Conservation (phyloP, 2,329 filamentous ascomycete species). For the Beauveria pseudobassiana region DNA sequence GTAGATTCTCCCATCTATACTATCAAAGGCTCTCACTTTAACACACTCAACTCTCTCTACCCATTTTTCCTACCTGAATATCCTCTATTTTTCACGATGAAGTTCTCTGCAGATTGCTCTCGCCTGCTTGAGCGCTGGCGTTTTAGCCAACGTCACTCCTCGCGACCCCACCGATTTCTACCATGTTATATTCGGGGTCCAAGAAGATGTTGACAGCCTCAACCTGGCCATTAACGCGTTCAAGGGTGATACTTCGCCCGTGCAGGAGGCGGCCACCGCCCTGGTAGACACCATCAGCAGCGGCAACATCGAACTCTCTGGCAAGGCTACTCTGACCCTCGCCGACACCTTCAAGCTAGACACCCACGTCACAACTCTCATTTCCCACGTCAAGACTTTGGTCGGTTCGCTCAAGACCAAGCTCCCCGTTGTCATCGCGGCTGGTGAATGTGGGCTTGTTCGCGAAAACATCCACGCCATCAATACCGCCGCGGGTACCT, state of each 20-base stretch:
- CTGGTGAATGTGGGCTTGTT: not conserved
- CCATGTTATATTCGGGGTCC: constrained; percentile 14
- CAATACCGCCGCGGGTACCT: not conserved
- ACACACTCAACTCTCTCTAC: not conserved
- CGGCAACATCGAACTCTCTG: constrained; percentile 12
- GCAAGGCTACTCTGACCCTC: constrained; percentile 14
- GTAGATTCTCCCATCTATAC: not conserved
- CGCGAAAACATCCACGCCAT: not conserved
- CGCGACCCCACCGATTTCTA: not conserved
- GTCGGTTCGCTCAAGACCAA: constrained; percentile 14
- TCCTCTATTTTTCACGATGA: not conserved
- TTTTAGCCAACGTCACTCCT: not conserved
- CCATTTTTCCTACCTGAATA: not conserved
- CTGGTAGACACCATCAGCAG: constrained; percentile 12
- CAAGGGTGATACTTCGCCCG: constrained; percentile 10
- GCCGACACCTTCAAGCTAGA: constrained; percentile 15
- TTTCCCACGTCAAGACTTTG: constrained; percentile 16
- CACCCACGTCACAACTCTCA: constrained; percentile 15
- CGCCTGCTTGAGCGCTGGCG: constrained; percentile 3
- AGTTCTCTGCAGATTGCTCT: constrained; percentile 4
- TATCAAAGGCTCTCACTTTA: not conserved
- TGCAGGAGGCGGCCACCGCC: constrained; percentile 9
- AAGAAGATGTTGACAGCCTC: constrained; percentile 11
- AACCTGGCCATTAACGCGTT: constrained; percentile 15
- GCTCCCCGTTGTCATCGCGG: not conserved